phyloP scores from a whole-genome alignment of 2,329 filamentous ascomycete genomes.

The Graphilbum sp. region DNA sequence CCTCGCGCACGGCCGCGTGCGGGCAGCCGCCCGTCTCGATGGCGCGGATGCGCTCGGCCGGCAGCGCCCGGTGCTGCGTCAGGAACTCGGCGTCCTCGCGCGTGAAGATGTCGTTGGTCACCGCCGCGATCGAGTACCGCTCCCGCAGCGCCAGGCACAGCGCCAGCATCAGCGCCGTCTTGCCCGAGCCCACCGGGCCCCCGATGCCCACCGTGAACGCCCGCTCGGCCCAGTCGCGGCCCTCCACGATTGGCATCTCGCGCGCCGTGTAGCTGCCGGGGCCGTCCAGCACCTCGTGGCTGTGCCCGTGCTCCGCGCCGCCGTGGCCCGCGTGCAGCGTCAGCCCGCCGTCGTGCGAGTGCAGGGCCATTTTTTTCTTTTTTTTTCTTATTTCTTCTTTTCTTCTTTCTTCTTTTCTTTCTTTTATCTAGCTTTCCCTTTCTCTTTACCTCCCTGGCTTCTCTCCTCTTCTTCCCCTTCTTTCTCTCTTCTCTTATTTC shows the following conservation, averaged over 20 bases:
- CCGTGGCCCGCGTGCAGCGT: conserved; percentile 24
- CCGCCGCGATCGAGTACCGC: conserved; percentile 74
- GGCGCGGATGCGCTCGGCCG: conserved; percentile 69
- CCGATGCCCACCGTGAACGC: conserved; percentile 97
- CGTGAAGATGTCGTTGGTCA: conserved; percentile 99
- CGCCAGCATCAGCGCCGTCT: conserved; percentile 90
- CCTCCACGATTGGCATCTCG: conserved; percentile 87
- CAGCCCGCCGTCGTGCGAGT: conserved; percentile 31
- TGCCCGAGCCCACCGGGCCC: conserved; percentile 90
- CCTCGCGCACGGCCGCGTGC: conserved; percentile 91
- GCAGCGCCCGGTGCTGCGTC: conserved; percentile 68
- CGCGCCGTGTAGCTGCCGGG: conserved; percentile 79
- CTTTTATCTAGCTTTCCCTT: too few relatives aligned
- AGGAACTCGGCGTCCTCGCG: conserved; percentile 97
- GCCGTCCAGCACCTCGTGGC: conserved; percentile 86
- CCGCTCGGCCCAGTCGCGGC: conserved; percentile 71
- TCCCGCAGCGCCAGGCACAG: conserved; percentile 74
- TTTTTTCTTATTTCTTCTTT: conserved; percentile 1
- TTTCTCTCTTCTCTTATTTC: too few relatives aligned
- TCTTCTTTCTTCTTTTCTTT: conserved; percentile 1
- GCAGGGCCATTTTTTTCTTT: conserved; percentile 7
- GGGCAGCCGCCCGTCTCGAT: conserved; percentile 97
- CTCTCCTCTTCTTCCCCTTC: too few relatives aligned
- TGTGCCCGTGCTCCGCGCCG: conserved; percentile 70
- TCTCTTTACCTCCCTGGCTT: too few relatives aligned